Conservation (phyloP, 805 yeast genomes). For the Zygosaccharomyces rouxii region DNA sequence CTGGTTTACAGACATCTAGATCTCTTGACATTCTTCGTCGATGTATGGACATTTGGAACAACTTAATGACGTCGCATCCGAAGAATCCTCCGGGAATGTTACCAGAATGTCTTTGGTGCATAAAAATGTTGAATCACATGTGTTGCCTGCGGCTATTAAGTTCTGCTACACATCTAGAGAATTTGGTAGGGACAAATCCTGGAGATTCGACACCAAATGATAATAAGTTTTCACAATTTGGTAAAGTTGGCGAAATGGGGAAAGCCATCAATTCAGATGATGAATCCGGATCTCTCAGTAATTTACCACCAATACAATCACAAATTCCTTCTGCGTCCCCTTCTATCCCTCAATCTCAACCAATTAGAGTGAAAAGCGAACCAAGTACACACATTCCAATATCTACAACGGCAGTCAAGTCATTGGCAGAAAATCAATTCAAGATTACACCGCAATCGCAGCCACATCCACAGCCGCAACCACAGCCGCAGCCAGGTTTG, state of each 20-base stretch:
- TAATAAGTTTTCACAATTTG: slow-evolving; percentile 46
- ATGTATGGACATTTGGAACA: slow-evolving; percentile 22
- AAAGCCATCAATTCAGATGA: slow-evolving; percentile 4
- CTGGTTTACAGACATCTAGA: slow-evolving; percentile 34
- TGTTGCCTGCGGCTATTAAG: slow-evolving; percentile 43
- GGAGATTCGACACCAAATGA: slow-evolving; percentile 50
- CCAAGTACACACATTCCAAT: neutral
- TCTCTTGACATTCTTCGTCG: slow-evolving; percentile 13
- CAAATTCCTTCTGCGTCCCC: neutral
- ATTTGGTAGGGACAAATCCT: slow-evolving; percentile 46
- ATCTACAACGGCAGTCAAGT: neutral
- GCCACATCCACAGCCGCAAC: neutral
- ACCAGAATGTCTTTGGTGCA: slow-evolving; percentile 58
- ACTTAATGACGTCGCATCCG: slow-evolving; percentile 32
- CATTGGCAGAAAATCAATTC: neutral
- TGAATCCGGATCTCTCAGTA: neutral
- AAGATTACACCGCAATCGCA: neutral
- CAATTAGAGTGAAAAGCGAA: neutral
- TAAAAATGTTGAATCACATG: slow-evolving; percentile 52
- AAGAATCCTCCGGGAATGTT: slow-evolving; percentile 43
- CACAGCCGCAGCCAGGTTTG: neutral
- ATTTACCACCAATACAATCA: neutral
- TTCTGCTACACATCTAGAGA: slow-evolving; percentile 36
- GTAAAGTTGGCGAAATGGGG: slow-evolving; percentile 31
- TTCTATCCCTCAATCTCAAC: neutral